Conservation (phyloP, 805 yeast species). For the Kodamaea sagamina region DNA sequence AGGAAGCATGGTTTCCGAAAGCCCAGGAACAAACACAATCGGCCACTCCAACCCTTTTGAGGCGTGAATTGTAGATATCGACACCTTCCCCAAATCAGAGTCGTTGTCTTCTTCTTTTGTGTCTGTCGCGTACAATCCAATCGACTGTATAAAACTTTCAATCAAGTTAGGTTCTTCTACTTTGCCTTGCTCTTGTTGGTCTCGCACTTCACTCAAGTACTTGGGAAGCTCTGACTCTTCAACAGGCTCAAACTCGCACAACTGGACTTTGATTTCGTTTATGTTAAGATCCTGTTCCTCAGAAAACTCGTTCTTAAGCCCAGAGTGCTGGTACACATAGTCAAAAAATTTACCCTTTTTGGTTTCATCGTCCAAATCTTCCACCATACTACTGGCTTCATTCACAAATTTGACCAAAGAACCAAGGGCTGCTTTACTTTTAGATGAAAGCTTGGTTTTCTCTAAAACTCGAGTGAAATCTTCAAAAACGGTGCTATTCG, state of each 20-base stretch:
- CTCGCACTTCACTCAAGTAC: not conserved
- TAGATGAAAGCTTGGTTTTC: slow-evolving; percentile 16
- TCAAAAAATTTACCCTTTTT: slow-evolving; percentile 22
- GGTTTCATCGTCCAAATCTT: slow-evolving; percentile 13
- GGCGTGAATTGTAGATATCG: slow-evolving; percentile 83
- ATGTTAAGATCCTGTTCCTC: slow-evolving; percentile 40
- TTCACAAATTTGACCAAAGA: slow-evolving; percentile 30
- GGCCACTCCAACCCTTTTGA: slow-evolving; percentile 98
- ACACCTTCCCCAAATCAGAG: slow-evolving; percentile 26
- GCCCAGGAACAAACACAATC: slow-evolving; percentile 77
- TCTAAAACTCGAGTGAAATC: not conserved
- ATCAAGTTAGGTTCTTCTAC: slow-evolving; percentile 18
- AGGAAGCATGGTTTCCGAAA: slow-evolving; percentile 68
- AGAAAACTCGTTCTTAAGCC: slow-evolving; percentile 28
- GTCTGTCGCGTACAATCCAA: slow-evolving; percentile 36
- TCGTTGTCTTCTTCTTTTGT: slow-evolving; percentile 18
- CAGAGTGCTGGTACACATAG: slow-evolving; percentile 28
- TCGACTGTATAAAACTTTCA: slow-evolving; percentile 31
- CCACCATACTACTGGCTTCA: slow-evolving; percentile 18
- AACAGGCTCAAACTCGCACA: slow-evolving; percentile 35
- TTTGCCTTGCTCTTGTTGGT: not conserved
- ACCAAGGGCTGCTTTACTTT: slow-evolving; percentile 19
- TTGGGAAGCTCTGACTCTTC: slow-evolving; percentile 16
- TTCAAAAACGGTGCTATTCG: not conserved
- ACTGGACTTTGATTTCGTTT: slow-evolving; percentile 39